Conservation (phyloP, 768 basidiomycete genomes). For the Lactarius deliciosus region DNA sequence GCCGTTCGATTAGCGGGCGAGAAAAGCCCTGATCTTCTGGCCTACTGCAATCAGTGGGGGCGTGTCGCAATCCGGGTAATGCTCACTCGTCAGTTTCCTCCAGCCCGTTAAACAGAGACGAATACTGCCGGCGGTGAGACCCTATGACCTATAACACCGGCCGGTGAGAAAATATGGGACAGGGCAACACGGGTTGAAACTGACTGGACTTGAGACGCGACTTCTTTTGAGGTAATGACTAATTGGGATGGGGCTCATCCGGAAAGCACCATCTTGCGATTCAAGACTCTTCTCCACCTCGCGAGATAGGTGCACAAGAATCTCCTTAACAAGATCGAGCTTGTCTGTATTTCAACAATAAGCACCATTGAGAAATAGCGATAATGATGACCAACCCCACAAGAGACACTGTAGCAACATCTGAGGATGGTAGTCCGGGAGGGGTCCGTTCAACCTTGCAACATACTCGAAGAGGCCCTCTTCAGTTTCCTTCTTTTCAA, state of each 20-base stretch:
- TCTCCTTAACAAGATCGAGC: conserved; percentile 77
- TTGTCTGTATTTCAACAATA: conserved; percentile 54
- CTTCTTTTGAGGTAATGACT: conserved; percentile 55
- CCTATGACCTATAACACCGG: conserved; percentile 18
- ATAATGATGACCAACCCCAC: conserved; percentile 63
- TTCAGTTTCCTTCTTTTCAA: conserved; percentile 30
- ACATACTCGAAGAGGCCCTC: conserved; percentile 79
- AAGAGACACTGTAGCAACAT: conserved; percentile 88
- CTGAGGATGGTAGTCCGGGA: conserved; percentile 91
- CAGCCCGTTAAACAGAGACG: conserved; percentile 52
- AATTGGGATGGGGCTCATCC: conserved; percentile 54
- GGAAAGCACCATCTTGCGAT: conserved; percentile 26
- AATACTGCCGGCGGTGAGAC: conserved; percentile 43
- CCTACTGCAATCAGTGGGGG: conserved; percentile 31
- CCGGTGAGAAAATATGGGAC: conserved; percentile 5
- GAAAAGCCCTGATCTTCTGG: conserved; percentile 59
- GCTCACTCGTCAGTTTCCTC: conserved; percentile 49
- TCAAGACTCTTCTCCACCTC: conserved; percentile 39
- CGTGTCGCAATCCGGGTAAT: neutral
- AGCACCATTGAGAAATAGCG: neutral
- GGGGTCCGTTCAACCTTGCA: conserved; percentile 78
- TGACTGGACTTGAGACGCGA: conserved; percentile 30
- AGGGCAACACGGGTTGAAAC: neutral
- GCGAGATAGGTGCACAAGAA: conserved; percentile 66
- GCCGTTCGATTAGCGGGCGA: conserved; percentile 53